phyloP scores from a whole-genome alignment of 106 monocot species.

The Agapanthus africanus region DNA sequence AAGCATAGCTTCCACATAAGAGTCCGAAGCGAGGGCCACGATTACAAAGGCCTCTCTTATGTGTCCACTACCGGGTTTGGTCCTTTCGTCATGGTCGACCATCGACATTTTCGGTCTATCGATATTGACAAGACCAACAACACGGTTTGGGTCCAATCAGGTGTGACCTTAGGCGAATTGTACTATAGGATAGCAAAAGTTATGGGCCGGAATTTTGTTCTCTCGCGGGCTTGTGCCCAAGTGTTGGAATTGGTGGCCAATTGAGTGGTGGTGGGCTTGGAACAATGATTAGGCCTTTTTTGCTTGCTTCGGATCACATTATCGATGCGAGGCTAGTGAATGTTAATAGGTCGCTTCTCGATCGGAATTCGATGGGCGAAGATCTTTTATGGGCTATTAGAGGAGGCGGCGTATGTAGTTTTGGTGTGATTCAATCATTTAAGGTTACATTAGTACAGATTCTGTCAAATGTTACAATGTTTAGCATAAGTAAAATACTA shows the following conservation, averaged over 20 bases:
- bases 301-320: not conserved
- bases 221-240: not conserved
- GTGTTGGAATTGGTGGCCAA: not conserved
- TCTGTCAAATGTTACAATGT: not conserved
- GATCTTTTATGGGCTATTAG: conserved; percentile 1
- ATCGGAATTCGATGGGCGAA: not conserved
- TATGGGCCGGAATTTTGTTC: not conserved
- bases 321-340: not conserved
- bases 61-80: conserved; percentile 4
- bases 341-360: not conserved
- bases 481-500: not conserved
- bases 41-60: conserved; percentile 15
- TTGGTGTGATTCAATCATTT: not conserved
- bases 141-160: conserved; percentile 1
- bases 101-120: conserved; percentile 25
- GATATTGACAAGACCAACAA: conserved; percentile 8
- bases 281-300: not conserved
- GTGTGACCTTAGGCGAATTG: not conserved
- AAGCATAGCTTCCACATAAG: not conserved
- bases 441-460: not conserved
- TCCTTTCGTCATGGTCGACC: conserved; percentile 37
- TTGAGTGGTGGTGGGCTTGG: conserved; percentile 1
- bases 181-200: not conserved
- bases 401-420: not conserved
- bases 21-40: conserved; percentile 2